phyloP scores from a whole-genome alignment of 345 rosid genomes.

The Mercurialis annua region DNA sequence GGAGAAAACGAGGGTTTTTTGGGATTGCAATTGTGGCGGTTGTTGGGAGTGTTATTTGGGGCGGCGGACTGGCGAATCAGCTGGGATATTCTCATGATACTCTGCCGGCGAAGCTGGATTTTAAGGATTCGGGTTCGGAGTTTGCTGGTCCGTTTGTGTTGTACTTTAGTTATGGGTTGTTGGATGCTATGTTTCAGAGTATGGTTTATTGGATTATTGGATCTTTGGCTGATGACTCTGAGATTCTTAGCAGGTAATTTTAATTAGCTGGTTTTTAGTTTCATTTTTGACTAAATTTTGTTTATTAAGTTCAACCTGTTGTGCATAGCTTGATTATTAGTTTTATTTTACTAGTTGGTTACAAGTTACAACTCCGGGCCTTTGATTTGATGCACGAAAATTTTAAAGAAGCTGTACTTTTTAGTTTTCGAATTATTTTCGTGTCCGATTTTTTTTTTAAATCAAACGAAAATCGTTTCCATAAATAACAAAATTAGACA shows the following conservation, averaged over 20 bases:
- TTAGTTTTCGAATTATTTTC: no score
- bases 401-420: no score
- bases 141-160: constrained; percentile 74
- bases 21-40: constrained; percentile 62
- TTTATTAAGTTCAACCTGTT: no score
- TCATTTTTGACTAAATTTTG: no score
- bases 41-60: constrained; percentile 73
- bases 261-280: neutral
- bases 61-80: constrained; percentile 78
- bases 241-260: constrained; percentile 68
- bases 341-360: no score
- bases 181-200: constrained; percentile 91
- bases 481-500: no score
- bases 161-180: constrained; percentile 74
- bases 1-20: constrained; percentile 64
- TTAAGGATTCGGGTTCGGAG: constrained; percentile 53
- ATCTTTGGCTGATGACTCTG: constrained; percentile 79
- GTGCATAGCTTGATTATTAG: no score
- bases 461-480: no score
- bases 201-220: constrained; percentile 95
- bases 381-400: no score
- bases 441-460: no score
- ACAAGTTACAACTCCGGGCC: no score
- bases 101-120: constrained; percentile 52
- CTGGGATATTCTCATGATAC: constrained; percentile 35